Evolutionary conservation across 2,329 filamentous ascomycete genomes (phyloP), one percentile per base, ranked within the genome.

Genomic region (Aspergillus sp.): DNA sequence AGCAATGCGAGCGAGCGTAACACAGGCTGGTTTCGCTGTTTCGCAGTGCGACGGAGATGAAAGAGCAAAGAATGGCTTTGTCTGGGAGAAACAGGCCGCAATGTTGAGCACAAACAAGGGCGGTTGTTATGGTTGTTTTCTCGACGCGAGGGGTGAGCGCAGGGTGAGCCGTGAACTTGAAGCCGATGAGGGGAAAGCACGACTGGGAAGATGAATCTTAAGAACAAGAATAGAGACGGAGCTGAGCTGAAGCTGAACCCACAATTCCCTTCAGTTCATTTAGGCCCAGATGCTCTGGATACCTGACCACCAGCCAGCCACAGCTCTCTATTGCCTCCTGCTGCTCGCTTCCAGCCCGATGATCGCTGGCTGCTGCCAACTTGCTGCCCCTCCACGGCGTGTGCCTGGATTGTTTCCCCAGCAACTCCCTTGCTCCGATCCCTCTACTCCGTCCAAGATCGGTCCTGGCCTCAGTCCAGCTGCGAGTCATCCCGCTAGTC

Each of bases 401-500:
- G 55, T 40, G 11, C 35, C 46, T 58, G 51, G 40, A 57, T 33
- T 45, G 63, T 66, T 66, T 55, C 63, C 62, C 58, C 41, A 55
- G 60, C 57, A 66, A 66, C 64, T 66, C 60, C 64, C 64, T 64
- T 62, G 25, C 46, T 55, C 51, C 48, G 56, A 56, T 59, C 58
- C 48, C 17, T 56, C 56, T 43, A 12, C 46, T 48, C 27, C 46
- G 35, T 37, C n/a, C 45, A 23, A 33, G 45, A 47, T 47, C 45
- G 45, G 19, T 31, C 27, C 27, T 31, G 27, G 45, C 37, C n/a
- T 46, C 11, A 23, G 5, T 40, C 23, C 43, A 27, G 37, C 44
- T 61, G 59, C 58, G 53, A 54, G 58, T 58, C 55, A 60, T 60
- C 33, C 50, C 55, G 15, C 41, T 44, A 31, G 40, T 25, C 17